phyloP scores from a whole-genome alignment of 2,329 filamentous ascomycete genomes.

The Neopestalotiopsis sp. region DNA sequence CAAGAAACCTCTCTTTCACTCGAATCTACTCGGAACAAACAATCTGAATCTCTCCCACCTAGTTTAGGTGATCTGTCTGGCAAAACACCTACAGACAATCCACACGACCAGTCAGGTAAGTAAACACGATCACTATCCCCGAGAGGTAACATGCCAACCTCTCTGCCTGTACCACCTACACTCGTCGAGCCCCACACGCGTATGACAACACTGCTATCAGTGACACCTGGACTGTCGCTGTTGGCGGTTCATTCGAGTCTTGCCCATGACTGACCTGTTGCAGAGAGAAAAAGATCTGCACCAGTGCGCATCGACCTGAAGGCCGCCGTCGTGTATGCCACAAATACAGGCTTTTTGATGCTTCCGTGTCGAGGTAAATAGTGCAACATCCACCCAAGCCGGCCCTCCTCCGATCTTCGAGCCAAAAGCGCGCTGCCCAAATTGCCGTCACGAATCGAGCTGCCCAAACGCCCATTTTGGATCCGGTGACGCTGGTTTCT shows the following conservation, averaged over 20 bases:
- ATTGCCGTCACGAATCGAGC: not conserved
- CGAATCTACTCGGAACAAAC: not conserved
- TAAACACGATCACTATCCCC: not conserved
- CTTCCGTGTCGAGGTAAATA: not conserved
- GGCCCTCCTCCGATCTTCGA: not conserved
- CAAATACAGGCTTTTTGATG: not conserved
- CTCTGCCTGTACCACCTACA: not conserved
- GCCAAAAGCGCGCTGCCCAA: not conserved
- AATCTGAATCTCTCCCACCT: not conserved
- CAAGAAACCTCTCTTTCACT: not conserved
- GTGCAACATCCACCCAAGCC: not conserved
- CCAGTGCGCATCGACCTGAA: not conserved
- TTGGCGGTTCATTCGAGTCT: not conserved
- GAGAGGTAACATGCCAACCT: not conserved
- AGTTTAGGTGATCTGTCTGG: too few species aligned
- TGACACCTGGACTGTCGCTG: not conserved
- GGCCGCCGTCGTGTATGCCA: not conserved
- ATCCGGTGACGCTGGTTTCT: not conserved
- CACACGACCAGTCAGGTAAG: too few species aligned
- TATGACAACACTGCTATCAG: not conserved
- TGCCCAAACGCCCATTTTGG: not conserved
- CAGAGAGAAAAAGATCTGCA: not conserved
- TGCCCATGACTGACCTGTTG: not conserved
- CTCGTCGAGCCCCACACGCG: not conserved
- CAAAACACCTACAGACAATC: too few species aligned